Conservation (phyloP, 306 rosid species). For the Cicer cuneatum region DNA sequence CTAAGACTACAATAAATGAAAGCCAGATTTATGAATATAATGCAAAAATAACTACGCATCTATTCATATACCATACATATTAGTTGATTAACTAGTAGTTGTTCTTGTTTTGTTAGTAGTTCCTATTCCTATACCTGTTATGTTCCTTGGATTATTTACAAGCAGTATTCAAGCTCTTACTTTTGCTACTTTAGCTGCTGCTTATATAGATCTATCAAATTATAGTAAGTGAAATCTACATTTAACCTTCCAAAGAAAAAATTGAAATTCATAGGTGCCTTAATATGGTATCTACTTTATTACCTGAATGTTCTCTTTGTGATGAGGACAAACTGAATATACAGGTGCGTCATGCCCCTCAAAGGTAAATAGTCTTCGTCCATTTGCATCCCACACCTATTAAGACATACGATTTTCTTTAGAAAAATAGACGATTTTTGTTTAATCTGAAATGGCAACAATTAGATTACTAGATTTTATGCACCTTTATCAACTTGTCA, state of each 20-base stretch:
- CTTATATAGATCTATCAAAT: constrained; percentile 24
- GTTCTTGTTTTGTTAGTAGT: neutral
- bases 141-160: constrained; percentile 4
- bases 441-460: constrained; percentile 21
- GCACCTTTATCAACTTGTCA: constrained; percentile 83
- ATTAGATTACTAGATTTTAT: constrained; percentile 25
- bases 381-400: constrained; percentile 84
- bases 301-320: constrained; percentile 89
- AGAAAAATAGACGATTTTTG: constrained; percentile 40
- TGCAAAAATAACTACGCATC: constrained; percentile 1
- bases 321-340: constrained; percentile 89
- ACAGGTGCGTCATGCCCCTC: constrained; percentile 91
- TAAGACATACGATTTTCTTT: constrained; percentile 43
- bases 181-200: neutral
- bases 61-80: neutral
- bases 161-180: neutral
- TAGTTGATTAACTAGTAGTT: neutral
- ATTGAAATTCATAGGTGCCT: constrained; percentile 26
- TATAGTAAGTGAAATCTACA: constrained; percentile 7
- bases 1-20: neutral
- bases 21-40: neutral
- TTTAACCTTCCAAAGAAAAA: constrained; percentile 26
- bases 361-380: constrained; percentile 65
- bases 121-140: neutral
- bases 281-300: constrained; percentile 15